These are phyloP conservation scores for Fusarium piperis DNA, from an alignment of 2,329 filamentous ascomycete genomes.

Conservation along the genomic window DNA sequence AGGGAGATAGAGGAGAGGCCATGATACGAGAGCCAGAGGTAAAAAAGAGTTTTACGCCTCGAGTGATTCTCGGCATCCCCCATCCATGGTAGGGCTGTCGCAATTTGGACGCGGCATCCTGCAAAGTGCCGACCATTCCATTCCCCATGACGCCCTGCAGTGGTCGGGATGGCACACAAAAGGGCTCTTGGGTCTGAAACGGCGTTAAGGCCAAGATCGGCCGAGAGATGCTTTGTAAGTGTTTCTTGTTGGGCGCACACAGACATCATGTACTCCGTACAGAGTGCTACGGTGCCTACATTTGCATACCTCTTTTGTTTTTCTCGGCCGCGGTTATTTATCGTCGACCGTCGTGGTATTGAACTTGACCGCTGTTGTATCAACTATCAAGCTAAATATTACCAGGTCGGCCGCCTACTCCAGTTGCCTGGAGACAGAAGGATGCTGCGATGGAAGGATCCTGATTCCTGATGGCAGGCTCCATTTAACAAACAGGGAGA, in stretches of 20 bases:
- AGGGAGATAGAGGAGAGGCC: not conserved
- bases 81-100: slow-evolving; percentile 1
- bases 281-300: not conserved
- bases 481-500: not conserved
- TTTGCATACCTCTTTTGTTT: not conserved
- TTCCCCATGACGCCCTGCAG: not conserved
- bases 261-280: not conserved
- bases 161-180: not conserved
- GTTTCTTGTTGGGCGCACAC: not conserved
- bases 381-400: not conserved
- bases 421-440: not conserved
- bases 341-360: not conserved
- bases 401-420: not conserved
- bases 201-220: slow-evolving; percentile 11
- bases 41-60: not conserved
- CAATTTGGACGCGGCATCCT: not conserved
- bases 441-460: not conserved
- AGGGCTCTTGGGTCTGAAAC: slow-evolving; percentile 23
- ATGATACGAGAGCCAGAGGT: not conserved
- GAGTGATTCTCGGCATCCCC: not conserved
- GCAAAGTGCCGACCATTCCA: slow-evolving; percentile 22
- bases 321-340: not conserved
- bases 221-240: not conserved
- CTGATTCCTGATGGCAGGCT: not conserved
- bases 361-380: slow-evolving; percentile 13